A percentile compares a stretch with the other conserved stretches of the same genome.
Evolutionary conservation across 202 grass and related monocot genomes (phyloP).

Genomic region (Eragrostis tef): DNA sequence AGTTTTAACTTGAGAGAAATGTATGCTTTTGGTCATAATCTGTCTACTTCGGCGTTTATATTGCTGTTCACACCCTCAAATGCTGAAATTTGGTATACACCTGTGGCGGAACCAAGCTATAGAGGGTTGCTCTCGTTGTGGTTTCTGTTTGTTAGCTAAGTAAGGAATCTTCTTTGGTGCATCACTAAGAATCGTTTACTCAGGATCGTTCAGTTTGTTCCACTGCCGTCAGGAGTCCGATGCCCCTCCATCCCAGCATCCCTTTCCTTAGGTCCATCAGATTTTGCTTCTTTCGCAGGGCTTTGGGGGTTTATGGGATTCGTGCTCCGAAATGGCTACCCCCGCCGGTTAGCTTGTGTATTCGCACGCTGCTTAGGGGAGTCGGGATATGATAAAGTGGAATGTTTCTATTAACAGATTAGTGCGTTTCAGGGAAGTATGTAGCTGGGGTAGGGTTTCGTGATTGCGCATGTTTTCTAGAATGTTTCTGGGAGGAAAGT

Average conservation of each 20-base stretch:
- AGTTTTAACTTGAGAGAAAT: too few species aligned
- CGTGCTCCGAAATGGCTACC: neutral
- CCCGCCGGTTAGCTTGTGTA: neutral
- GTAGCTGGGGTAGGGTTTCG: neutral
- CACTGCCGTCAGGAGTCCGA: too few species aligned
- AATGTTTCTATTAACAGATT: neutral
- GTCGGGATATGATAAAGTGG: too few species aligned
- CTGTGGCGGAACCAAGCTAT: neutral
- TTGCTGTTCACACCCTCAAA: neutral
- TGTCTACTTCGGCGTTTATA: neutral
- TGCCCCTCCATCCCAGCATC: neutral
- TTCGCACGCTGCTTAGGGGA: neutral
- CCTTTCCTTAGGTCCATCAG: neutral
- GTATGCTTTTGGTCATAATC: too few species aligned
- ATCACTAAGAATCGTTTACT: neutral
- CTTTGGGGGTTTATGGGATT: neutral
- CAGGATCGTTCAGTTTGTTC: neutral
- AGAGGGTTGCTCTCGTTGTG: neutral
- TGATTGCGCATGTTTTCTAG: neutral
- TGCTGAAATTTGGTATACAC: conserved; percentile 18
- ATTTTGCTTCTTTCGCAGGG: neutral
- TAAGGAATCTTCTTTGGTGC: neutral
- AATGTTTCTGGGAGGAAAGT: neutral
- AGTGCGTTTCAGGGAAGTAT: neutral
- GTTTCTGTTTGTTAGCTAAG: neutral